Evolutionary conservation across 345 rosid genomes (phyloP).

Genomic region (Gossypium australe): DNA sequence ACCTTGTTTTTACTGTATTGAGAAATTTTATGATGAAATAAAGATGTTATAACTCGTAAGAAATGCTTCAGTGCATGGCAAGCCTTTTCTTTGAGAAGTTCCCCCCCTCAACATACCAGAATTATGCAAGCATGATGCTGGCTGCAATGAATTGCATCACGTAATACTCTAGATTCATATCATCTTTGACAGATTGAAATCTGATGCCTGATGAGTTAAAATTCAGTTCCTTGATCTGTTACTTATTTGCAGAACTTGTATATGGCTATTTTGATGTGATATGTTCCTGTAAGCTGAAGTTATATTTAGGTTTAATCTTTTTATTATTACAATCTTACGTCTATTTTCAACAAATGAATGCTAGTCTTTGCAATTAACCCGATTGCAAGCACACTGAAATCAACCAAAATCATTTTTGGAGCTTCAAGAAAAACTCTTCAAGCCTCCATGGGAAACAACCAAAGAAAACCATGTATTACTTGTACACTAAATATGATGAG

Average conservation of each 20-base stretch:
- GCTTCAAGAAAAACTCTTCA: background rate
- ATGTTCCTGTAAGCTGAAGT: background rate
- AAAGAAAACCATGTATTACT: background rate
- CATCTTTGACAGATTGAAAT: background rate
- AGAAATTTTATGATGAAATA: background rate
- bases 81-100: background rate
- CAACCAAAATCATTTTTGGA: background rate
- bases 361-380: background rate
- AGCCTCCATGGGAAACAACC: background rate
- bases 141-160: background rate
- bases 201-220: background rate
- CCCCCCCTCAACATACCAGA: background rate
- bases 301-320: background rate
- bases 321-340: background rate
- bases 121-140: background rate
- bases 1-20: background rate
- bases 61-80: background rate
- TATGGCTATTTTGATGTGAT: background rate
- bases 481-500: background rate
- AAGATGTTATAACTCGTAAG: too few relatives aligned
- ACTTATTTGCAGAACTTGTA: background rate
- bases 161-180: background rate
- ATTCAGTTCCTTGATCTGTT: background rate
- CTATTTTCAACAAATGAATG: background rate
- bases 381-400: background rate